phyloP scores from a whole-genome alignment of 371 early-diverging fungal species.

The Funneliformis caledonium region DNA sequence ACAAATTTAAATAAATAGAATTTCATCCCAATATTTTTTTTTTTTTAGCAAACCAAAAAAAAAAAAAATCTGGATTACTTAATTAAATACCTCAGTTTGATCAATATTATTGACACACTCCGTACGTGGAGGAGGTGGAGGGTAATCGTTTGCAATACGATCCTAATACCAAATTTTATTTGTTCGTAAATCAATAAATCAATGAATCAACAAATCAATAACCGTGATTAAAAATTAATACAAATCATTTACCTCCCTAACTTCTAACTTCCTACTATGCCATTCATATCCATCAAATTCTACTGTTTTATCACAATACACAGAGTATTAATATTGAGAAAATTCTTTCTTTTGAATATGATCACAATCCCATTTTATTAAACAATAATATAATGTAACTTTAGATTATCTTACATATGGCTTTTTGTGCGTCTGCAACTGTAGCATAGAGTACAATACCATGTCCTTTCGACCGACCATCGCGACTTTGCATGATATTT shows the following conservation, averaged over 20 bases:
- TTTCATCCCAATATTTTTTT: background rate
- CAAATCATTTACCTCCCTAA: conserved; percentile 53
- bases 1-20: background rate
- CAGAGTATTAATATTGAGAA: background rate
- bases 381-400: background rate
- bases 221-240: background rate
- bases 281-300: conserved; percentile 57
- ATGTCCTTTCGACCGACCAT: conserved; percentile 65
- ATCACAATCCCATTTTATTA: background rate
- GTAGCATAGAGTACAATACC: conserved; percentile 61
- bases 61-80: too few species aligned
- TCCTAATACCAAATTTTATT: conserved; percentile 21
- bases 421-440: conserved; percentile 58
- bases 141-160: conserved; percentile 38
- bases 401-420: conserved; percentile 49
- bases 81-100: conserved; percentile 19
- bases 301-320: conserved; percentile 40
- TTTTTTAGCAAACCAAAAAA: too few species aligned
- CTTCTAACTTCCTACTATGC: conserved; percentile 61
- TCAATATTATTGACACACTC: conserved; percentile 5
- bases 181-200: background rate
- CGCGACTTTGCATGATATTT: conserved; percentile 48
- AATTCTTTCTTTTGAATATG: background rate
- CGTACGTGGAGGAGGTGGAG: conserved; percentile 38
- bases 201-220: background rate